Conservation (phyloP, 257 asterid genomes). For the Salvia splendens region DNA sequence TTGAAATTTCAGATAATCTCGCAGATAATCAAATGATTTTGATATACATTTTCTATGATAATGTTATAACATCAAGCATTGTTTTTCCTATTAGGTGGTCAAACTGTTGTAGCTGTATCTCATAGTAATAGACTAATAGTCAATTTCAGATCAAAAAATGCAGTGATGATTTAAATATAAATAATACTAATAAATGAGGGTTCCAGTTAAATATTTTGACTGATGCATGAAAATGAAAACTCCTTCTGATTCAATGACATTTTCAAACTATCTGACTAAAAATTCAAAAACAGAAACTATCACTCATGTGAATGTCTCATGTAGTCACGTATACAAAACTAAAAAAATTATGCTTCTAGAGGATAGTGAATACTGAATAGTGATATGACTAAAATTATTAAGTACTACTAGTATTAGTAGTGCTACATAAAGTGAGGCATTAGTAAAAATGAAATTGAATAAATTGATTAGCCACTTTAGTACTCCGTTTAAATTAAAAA, state of each 20-base stretch:
- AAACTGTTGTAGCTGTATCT: neutral
- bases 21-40: too few relatives aligned
- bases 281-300: neutral
- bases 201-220: too few relatives aligned
- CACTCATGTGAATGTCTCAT: too few relatives aligned
- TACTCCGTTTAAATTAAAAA: neutral
- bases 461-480: neutral
- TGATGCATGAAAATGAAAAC: too few relatives aligned
- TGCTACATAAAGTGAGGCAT: neutral
- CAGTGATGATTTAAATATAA: neutral
- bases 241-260: neutral
- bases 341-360: neutral
- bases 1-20: too few relatives aligned
- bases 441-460: neutral
- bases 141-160: neutral
- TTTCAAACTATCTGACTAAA: constrained; percentile 1
- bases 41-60: too few relatives aligned
- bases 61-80: too few relatives aligned
- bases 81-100: too few relatives aligned
- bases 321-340: too few relatives aligned
- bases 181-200: too few relatives aligned
- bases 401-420: too few relatives aligned
- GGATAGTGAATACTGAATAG: constrained; percentile 2
- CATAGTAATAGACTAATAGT: neutral
- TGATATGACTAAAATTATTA: neutral